Evolutionary conservation across 305 asterid genomes (phyloP), one percentile per base, ranked within the genome.

Genomic region (Fraxinus albicans): DNA sequence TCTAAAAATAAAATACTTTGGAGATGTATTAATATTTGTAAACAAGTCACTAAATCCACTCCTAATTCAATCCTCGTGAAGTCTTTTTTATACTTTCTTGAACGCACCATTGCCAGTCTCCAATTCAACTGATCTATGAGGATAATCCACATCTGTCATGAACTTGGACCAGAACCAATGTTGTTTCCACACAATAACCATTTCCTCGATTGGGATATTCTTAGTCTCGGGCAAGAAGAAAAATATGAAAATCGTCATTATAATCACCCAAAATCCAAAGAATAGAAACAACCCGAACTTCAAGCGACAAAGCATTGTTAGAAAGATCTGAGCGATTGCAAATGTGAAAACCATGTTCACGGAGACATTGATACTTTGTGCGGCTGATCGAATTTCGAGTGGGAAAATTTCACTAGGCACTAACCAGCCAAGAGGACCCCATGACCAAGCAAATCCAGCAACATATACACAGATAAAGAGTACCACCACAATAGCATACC

Each of bases 331-430:
- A 3, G 98, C 99, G 8, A 94, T 90, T 0, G 80, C 23, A 38
- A 95, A 95, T 0, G 99, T 95, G 89, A 91, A 91, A 19, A 94
- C 35, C 98, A 95, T 93, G 90, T 94, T 94, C 63, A 95, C 97
- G 0, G 93, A 89, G 0, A 95, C 98, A 15, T 88, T 95, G 3
- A 95, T 40, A 84, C 96, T 91, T 80, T 92, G 98, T 0, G 99
- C 99, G 2, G 98, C 98, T 0, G 98, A 95, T 33, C 98, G 90
- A 15, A 94, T 91, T 77, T 95, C 99, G 0, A 95, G 83, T 2
- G 98, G 98, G 88, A 95, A 95, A 8, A 95, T 95, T 83, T 95
- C 98, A 83, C 98, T 95, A 0, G 98, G 98, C 34, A 95, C 98
- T 10, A 91, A 78, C 97, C 98, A 93, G 2, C 97, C 99, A 3